Conservation (phyloP, 768 basidiomycete genomes). For the Xanthoconium stramineum region DNA sequence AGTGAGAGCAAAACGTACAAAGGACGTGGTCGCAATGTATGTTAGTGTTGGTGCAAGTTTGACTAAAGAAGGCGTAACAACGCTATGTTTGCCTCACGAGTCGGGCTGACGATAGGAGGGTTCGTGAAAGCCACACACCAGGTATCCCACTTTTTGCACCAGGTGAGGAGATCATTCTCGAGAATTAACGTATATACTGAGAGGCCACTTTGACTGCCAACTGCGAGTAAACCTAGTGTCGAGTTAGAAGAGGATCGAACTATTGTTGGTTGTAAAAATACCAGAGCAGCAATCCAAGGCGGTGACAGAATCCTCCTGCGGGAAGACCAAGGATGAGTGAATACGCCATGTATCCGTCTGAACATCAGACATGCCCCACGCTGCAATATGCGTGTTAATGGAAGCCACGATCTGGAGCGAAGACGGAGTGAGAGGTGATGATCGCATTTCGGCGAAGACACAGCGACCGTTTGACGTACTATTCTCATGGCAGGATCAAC, state of each 20-base stretch:
- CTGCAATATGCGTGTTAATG: constrained; percentile 63
- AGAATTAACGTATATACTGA: constrained; percentile 75
- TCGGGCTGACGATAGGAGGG: constrained; percentile 9
- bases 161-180: constrained; percentile 79
- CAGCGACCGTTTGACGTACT: constrained; percentile 44
- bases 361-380: constrained; percentile 73
- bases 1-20: constrained; percentile 38
- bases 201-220: constrained; percentile 57
- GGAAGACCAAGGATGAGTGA: constrained; percentile 75
- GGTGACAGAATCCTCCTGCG: constrained; percentile 51
- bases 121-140: constrained; percentile 40
- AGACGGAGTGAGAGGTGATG: constrained; percentile 8
- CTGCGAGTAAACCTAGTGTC: constrained; percentile 65
- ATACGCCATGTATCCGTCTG: constrained; percentile 68
- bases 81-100: constrained; percentile 33
- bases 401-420: constrained; percentile 66
- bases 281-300: constrained; percentile 75
- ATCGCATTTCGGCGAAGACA: constrained; percentile 4
- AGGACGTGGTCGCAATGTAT: constrained; percentile 64
- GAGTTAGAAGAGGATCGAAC: constrained; percentile 23
- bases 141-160: constrained; percentile 76
- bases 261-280: constrained; percentile 28
- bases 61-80: constrained; percentile 46
- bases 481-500: constrained; percentile 81
- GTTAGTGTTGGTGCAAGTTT: constrained; percentile 75